Base-by-base conservation (phyloP, 768 basidiomycete genomes). In the Termitomyces sp. region DNA sequence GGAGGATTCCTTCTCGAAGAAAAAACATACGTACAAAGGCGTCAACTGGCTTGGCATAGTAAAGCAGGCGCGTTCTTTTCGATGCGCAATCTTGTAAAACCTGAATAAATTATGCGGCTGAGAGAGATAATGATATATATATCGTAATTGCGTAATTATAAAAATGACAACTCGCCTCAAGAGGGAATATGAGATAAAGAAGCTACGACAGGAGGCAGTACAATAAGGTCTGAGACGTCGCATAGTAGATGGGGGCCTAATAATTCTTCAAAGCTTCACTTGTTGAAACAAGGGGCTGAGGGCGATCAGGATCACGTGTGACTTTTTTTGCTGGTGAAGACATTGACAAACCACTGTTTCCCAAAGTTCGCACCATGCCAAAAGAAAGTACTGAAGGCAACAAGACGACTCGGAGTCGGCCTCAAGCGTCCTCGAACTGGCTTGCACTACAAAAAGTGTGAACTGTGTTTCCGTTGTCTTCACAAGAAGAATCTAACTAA, bases 381-480 rank as follows among this genome's bases (percentile, higher is more conserved):
- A 52, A 41, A 40, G 52, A 41, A 52, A 4, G 3, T 20, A 18
- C 20, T 28, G 38, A 40, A 40, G 40, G n/a, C 13, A 35, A 30
- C 38, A 52, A 52, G 5, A 3, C 11, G 11, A 26, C 24, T 14
- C n/a, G 6, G 7, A 24, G 5, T 41, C 52, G 38, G n/a, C 38
- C 38, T 40, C 11, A n/a, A 40, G 73, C 83, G 1, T 85, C 84
- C 11, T 78, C 82, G 46, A 86, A 86, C 65, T 86, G 86, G 86
- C 63, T 81, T 16, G 74, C 79, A 1, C 65, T 86, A 45, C 75
- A 79, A 62, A 81, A 83, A 70, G 85, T 84, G 52, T 36, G 70
- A 52, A 49, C 41, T 22, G 35, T 11, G 14, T 26, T 49, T 18
- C 16, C 44, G 24, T 28, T 30, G 10, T 52, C 18, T 59, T 40